Conservation (phyloP, 352 stramenopile species). For the Globisporangium yorkense region DNA sequence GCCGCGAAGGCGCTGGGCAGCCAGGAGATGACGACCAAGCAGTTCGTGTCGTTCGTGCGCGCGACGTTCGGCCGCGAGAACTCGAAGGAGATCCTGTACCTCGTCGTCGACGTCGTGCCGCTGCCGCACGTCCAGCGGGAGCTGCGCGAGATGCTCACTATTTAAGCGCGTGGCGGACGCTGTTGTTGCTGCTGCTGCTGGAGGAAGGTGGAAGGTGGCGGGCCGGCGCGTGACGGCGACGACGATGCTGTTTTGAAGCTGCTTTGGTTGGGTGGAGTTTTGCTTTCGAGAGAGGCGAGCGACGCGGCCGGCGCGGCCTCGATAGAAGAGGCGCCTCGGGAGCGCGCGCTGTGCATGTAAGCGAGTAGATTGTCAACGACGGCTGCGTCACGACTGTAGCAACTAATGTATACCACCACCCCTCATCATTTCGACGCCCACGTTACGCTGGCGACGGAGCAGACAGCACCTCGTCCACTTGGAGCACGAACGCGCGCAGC, state of each 20-base stretch:
- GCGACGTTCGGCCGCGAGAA: slow-evolving; percentile 50
- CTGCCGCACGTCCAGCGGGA: slow-evolving; percentile 52
- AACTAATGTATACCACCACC: neutral
- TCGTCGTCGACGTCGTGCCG: slow-evolving; percentile 62
- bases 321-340: slow-evolving; percentile 9
- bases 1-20: slow-evolving; percentile 64
- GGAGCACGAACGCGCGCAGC: slow-evolving; percentile 53
- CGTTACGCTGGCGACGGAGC: neutral
- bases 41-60: slow-evolving; percentile 56
- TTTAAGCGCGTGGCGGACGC: slow-evolving; percentile 16
- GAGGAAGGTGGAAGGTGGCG: neutral
- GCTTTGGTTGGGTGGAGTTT: slow-evolving; percentile 1
- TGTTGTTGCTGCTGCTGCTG: neutral
- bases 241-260: slow-evolving; percentile 4
- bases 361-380: neutral
- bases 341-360: slow-evolving; percentile 1
- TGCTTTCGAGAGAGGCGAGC: neutral
- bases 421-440: too few species aligned
- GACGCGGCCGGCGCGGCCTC: neutral
- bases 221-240: neutral
- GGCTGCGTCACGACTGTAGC: neutral
- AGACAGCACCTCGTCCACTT: slow-evolving; percentile 50
- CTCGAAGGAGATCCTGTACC: slow-evolving; percentile 48
- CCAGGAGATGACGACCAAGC: slow-evolving; percentile 56
- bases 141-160: slow-evolving; percentile 38